Evolutionary conservation across 805 yeast genomes (phyloP), one percentile per base, ranked within the genome.

Genomic region (Maudiozyma saulgeensis): DNA sequence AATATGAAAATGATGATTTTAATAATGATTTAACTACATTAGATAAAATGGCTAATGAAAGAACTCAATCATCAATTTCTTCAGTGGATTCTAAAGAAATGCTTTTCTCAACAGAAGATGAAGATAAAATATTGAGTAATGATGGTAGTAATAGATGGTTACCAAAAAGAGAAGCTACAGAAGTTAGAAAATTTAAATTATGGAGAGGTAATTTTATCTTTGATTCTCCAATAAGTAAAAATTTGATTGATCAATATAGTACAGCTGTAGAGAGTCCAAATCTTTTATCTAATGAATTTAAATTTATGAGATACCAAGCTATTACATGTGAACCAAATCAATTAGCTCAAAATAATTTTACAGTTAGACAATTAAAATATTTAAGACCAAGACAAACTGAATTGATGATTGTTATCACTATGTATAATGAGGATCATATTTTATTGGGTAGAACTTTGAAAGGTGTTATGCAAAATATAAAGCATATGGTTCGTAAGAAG

Each of bases 291-390:
- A 67, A 67, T 48, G 85, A 91, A 71, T 84, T 84, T 74, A 75
- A 80, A 34, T 87, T 83, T 59, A 83, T 91, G 91, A 77, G 98
- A 64, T 91, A 90, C 67, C 87, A 93, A 50, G 97, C 96, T 0
- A 89, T 87, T 19, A 91, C 98, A 0, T 84, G 96, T 64, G 95
- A 91, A 54, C 98, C 98, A 0, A 73, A 79, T 11, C 79, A 82
- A 49, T 87, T 86, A 61, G 69, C 67, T 18, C 56, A 57, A 9
- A 76, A 76, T 53, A 78, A 80, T 57, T 93, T 87, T 70, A 81
- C 84, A n/a, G 72, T 91, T 32, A 77, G 99, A 57, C 98, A 89
- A 61, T 76, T 79, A 41, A 80, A 87, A 58, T 91, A 87, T 63
- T 69, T 75, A 41, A 82, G 79, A 38, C 91, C 93, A 1, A 77